phyloP scores from a whole-genome alignment of 805 yeast species.

The Debaryomyces prosopidis region DNA sequence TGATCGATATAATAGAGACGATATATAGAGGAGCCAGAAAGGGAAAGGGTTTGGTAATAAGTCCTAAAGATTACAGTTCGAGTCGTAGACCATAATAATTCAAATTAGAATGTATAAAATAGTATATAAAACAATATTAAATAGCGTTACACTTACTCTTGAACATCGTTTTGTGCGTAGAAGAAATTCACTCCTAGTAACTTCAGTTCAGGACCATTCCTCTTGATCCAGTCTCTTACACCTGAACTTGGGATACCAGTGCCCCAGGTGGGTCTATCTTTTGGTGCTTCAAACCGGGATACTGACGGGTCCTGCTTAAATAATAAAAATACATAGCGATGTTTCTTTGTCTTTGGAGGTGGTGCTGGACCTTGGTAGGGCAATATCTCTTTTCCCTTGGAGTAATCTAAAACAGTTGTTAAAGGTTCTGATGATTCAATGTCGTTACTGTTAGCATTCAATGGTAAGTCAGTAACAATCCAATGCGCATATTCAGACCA shows the following conservation, averaged over 20 bases:
- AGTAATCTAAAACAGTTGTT: constrained; percentile 31
- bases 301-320: constrained; percentile 61
- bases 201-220: constrained; percentile 52
- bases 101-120: neutral
- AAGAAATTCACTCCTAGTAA: constrained; percentile 82
- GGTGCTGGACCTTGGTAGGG: constrained; percentile 85
- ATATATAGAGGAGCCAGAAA: constrained; percentile 88
- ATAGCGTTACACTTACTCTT: constrained; percentile 3
- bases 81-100: constrained; percentile 12
- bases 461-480: constrained; percentile 55
- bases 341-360: constrained; percentile 83
- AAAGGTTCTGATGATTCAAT: constrained; percentile 30
- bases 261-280: constrained; percentile 79
- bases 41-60: constrained; percentile 87
- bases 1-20: constrained; percentile 88
- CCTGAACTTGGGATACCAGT: constrained; percentile 81
- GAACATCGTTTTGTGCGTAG: constrained; percentile 62
- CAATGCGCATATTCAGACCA: constrained; percentile 90
- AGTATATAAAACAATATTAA: constrained; percentile 2
- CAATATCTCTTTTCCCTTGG: constrained; percentile 44
- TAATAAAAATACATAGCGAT: constrained; percentile 78
- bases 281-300: constrained; percentile 41
- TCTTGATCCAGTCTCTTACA: constrained; percentile 68
- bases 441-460: constrained; percentile 32
- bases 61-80: constrained; percentile 70